phyloP scores from a whole-genome alignment of 1,284 basidiomycete genomes.

The Exsudoporus floridanus region DNA sequence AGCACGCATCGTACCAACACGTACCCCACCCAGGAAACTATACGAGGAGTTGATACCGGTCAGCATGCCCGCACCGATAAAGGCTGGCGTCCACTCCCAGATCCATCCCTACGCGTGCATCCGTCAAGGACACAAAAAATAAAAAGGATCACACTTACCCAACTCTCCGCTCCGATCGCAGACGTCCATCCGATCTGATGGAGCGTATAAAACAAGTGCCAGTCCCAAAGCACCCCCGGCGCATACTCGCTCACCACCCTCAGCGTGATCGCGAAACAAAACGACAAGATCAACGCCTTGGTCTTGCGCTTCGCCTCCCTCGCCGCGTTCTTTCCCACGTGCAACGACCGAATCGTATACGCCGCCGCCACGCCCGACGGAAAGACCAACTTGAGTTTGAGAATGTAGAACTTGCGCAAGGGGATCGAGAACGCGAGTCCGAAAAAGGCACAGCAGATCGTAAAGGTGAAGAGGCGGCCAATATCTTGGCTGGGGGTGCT shows the following conservation, averaged over 20 bases:
- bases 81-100: constrained; percentile 50
- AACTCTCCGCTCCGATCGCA: constrained; percentile 56
- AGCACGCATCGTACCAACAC: constrained; percentile 15
- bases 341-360: constrained; percentile 64
- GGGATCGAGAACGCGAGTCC: constrained; percentile 57
- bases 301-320: constrained; percentile 58
- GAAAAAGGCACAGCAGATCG: constrained; percentile 26
- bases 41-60: constrained; percentile 64
- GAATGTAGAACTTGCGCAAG: constrained; percentile 63
- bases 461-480: constrained; percentile 61
- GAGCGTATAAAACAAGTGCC: constrained; percentile 5
- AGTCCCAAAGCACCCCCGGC: constrained; percentile 40
- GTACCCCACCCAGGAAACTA: constrained; percentile 52
- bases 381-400: constrained; percentile 68
- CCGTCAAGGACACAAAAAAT: not conserved
- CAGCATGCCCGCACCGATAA: constrained; percentile 68
- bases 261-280: constrained; percentile 49
- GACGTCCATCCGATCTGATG: constrained; percentile 55
- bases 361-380: constrained; percentile 71
- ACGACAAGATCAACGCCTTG: constrained; percentile 33
- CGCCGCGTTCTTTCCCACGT: constrained; percentile 51
- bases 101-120: constrained; percentile 31
- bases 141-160: constrained; percentile 8
- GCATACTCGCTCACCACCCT: constrained; percentile 62
- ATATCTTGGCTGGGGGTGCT: constrained; percentile 43